A percentile compares a stretch with the other conserved stretches of the same genome.
Evolutionary conservation across 176 grass and related monocot species (phyloP).

Genomic region (Oryza meyeriana): DNA sequence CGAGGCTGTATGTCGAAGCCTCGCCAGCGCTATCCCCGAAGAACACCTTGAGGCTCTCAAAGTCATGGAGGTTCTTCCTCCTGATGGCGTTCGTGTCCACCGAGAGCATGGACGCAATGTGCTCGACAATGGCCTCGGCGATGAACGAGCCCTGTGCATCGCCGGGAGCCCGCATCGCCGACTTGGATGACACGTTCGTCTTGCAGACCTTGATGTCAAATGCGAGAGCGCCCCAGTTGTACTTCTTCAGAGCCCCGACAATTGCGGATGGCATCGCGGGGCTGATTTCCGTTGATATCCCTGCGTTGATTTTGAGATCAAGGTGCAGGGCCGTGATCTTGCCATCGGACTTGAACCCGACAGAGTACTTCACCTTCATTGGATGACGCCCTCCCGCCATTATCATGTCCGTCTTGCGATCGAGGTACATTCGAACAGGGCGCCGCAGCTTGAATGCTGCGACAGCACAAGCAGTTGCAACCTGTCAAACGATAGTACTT

Average conservation of each 20-base stretch:
- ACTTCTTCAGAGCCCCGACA: constrained; percentile 61
- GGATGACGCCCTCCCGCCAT: constrained; percentile 74
- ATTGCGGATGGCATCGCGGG: neutral
- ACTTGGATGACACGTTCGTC: constrained; percentile 72
- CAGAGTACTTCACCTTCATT: constrained; percentile 65
- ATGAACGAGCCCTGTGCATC: constrained; percentile 83
- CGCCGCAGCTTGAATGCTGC: constrained; percentile 60
- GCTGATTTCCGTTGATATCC: constrained; percentile 57
- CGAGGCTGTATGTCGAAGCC: constrained; percentile 60
- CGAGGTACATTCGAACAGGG: constrained; percentile 74
- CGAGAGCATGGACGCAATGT: constrained; percentile 57
- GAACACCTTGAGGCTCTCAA: constrained; percentile 54
- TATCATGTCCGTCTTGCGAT: constrained; percentile 80
- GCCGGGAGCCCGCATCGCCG: constrained; percentile 61
- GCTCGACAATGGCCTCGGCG: constrained; percentile 84
- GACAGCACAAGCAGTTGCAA: constrained; percentile 60
- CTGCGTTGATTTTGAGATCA: constrained; percentile 54
- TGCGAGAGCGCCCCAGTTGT: constrained; percentile 73
- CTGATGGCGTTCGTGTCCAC: constrained; percentile 50
- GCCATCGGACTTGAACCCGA: constrained; percentile 84
- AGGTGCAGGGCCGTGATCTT: constrained; percentile 65
- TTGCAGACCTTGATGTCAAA: constrained; percentile 75
- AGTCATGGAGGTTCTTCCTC: constrained; percentile 74
- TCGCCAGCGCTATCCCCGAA: constrained; percentile 42
- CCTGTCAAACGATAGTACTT: constrained; percentile 22